Evolutionary conservation across 2,329 filamentous ascomycete genomes (phyloP), one percentile per base, ranked within the genome.

Genomic region (Nectriaceae sp.): DNA sequence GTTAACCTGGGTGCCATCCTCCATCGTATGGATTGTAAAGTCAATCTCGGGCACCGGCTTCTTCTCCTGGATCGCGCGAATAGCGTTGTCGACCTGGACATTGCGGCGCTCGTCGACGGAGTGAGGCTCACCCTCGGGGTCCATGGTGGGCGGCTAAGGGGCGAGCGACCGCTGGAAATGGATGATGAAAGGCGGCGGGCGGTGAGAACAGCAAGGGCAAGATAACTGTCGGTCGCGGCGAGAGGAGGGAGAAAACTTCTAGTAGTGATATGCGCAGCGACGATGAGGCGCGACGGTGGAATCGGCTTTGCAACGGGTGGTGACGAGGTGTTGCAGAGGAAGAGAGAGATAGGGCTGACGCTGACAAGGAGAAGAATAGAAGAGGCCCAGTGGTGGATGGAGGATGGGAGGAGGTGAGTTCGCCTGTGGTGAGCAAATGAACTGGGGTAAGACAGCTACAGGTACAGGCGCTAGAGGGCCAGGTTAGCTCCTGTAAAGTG

Each of bases 21-120:
- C 94, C 93, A 97, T 97, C 54, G 89, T 94, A 73, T 99, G 94
- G 66, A 99, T 85, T 47, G 90, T 95, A 71, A 99, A 99, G 77
- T 99, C 94, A 66, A 99, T 97, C 79, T 97, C 93, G 49, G 94
- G 94, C 42, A 95, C 81, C 46, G 93, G 92, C 78, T 89, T 93
- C 87, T 97, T 97, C 65, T 97, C 85, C 70, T 87, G 85, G 66
- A 99, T 91, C 52, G 94, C 94, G 70, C 89, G 90, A 66, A 93
- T 87, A 62, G 90, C 88, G 83, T 90, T 93, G 75, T 96, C 90
- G 67, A 97, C 82, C 71, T 88, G 84, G 64, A 74, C 69, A 64
- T 70, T 79, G 69, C 76, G 78, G 65, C 72, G 74, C 41, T 77
- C 73, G 42, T 76, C 75, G 58, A 56, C 59, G 47, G 60, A 54